Conservation (phyloP, 2,329 filamentous ascomycete species). For the Sporothrix phasma region DNA sequence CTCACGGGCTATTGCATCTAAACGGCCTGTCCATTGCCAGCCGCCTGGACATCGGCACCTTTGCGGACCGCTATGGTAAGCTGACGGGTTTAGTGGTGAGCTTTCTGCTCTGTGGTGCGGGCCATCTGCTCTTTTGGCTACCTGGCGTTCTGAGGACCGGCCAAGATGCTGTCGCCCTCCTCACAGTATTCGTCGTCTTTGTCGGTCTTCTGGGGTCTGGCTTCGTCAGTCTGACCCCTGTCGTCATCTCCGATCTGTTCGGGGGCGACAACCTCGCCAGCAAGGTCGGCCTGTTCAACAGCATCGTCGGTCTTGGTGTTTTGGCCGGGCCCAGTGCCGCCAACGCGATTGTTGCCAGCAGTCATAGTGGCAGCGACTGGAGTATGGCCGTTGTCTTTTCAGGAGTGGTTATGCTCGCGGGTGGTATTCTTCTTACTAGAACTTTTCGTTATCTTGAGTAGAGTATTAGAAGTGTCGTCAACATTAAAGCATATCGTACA, state of each 20-base stretch:
- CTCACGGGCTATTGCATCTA: too few relatives aligned
- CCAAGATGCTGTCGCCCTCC: neutral
- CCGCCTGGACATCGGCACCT: neutral
- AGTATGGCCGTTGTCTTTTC: neutral
- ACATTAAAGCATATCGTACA: too few relatives aligned
- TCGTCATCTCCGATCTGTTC: neutral
- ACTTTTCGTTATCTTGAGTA: neutral
- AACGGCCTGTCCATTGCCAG: neutral
- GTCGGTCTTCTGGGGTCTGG: neutral
- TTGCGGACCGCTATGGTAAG: slow-evolving; percentile 1
- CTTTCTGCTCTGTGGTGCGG: neutral
- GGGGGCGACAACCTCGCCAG: neutral
- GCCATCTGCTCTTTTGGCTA: slow-evolving; percentile 1
- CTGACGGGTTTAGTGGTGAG: neutral
- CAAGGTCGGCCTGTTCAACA: neutral
- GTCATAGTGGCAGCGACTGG: neutral
- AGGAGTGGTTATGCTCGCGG: neutral
- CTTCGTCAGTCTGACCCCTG: neutral
- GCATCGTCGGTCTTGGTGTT: neutral
- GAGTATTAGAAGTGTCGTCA: neutral
- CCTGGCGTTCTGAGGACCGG: neutral
- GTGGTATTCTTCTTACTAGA: neutral
- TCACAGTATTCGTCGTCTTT: neutral
- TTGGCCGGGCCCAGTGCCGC: neutral
- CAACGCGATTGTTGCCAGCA: neutral